Percentiles rank a stretch among this genome's conserved stretches.
Evolutionary conservation across 495 filamentous ascomycete genomes (phyloP).

Genomic region (Penicillium malachiteum): DNA sequence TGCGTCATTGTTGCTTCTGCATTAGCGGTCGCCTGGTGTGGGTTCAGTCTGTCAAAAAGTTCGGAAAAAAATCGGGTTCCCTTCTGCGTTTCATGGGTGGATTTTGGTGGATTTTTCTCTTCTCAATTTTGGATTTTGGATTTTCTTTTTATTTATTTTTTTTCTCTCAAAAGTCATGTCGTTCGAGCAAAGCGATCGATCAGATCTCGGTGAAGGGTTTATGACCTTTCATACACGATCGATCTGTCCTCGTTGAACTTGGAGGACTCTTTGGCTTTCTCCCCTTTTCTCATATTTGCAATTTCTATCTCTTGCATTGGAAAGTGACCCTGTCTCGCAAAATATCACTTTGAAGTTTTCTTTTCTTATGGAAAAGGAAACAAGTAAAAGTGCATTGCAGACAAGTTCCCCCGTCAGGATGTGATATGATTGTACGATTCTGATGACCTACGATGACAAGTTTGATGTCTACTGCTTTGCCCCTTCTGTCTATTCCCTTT

Average conservation of each 20-base stretch:
- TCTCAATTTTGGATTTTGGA: slow-evolving; percentile 5
- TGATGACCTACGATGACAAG: slow-evolving; percentile 48
- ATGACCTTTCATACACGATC: neutral
- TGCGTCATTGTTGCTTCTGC: slow-evolving; percentile 1
- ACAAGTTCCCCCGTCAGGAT: slow-evolving; percentile 30
- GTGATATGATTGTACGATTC: slow-evolving; percentile 51
- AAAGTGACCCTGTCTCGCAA: slow-evolving; percentile 17
- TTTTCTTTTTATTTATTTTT: slow-evolving; percentile 3
- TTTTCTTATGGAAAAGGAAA: neutral
- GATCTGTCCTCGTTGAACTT: slow-evolving; percentile 14
- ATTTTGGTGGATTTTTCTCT: slow-evolving; percentile 1
- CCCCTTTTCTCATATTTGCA: slow-evolving; percentile 14
- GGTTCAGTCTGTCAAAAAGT: slow-evolving; percentile 15
- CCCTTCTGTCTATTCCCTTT: slow-evolving; percentile 11
- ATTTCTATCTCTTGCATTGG: slow-evolving; percentile 24
- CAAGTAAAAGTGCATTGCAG: neutral
- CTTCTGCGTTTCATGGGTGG: slow-evolving; percentile 1
- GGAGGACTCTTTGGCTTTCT: slow-evolving; percentile 27
- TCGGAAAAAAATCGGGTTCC: slow-evolving; percentile 10
- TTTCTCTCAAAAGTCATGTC: slow-evolving; percentile 6
- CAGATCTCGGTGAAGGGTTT: neutral
- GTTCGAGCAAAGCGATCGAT: slow-evolving; percentile 13
- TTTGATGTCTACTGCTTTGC: slow-evolving; percentile 30
- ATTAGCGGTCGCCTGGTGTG: slow-evolving; percentile 3
- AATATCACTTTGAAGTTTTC: neutral